A percentile compares a stretch with the other conserved stretches of the same genome.
phyloP scores from a whole-genome alignment of 768 basidiomycete genomes.

The Suillus paluster region DNA sequence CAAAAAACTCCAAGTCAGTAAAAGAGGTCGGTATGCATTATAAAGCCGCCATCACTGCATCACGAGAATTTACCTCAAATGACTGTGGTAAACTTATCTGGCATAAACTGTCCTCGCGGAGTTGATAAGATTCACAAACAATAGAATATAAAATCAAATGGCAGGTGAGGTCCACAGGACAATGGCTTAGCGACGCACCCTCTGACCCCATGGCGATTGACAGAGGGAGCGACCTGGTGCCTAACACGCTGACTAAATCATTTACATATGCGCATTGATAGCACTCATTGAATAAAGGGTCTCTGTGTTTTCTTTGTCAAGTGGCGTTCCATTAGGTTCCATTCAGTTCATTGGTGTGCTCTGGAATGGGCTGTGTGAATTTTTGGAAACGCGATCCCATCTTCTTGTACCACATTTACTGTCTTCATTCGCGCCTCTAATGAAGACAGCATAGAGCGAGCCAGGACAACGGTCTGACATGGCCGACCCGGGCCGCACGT shows the following conservation, averaged over 20 bases:
- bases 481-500: neutral
- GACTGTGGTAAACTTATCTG: conserved; percentile 19
- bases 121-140: conserved; percentile 14
- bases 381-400: neutral
- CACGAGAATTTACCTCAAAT: conserved; percentile 11
- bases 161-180: conserved; percentile 4
- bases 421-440: neutral
- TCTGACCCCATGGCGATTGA: neutral
- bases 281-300: neutral
- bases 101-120: conserved; percentile 35
- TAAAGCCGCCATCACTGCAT: neutral
- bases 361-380: neutral
- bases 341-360: too few relatives aligned
- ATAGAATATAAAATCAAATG: conserved; percentile 8
- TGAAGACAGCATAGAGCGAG: neutral
- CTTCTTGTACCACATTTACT: neutral
- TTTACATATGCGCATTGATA: neutral
- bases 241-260: neutral
- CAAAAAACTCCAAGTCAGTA: neutral
- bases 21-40: too few relatives aligned
- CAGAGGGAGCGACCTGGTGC: neutral
- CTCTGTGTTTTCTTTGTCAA: neutral
- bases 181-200: conserved; percentile 5
- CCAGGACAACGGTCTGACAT: too few relatives aligned
- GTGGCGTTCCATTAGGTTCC: neutral